A percentile compares a stretch with the other conserved stretches of the same genome.
phyloP scores from a whole-genome alignment of 805 yeast species.

The Candida berthetii region DNA sequence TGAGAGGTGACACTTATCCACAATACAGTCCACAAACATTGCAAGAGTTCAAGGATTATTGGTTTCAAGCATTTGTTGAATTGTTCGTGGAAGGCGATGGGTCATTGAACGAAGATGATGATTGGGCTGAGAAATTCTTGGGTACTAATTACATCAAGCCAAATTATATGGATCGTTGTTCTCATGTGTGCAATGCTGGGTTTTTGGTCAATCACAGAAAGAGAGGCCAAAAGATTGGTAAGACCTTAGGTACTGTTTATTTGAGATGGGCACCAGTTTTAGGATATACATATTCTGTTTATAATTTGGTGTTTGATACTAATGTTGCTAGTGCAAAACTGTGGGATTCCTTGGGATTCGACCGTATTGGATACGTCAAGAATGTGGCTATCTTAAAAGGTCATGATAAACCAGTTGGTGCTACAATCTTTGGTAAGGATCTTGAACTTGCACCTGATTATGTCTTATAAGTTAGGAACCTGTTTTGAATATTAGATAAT shows the following conservation, averaged over 20 bases:
- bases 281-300: conserved; percentile 80
- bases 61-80: conserved; percentile 65
- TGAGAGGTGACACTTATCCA: conserved; percentile 75
- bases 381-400: conserved; percentile 72
- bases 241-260: conserved; percentile 58
- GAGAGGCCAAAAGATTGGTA: conserved; percentile 70
- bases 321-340: conserved; percentile 68
- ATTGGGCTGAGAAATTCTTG: conserved; percentile 44
- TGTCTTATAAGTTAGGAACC: background rate
- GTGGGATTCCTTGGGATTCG: conserved; percentile 84
- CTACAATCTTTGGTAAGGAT: conserved; percentile 70
- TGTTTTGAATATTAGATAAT: too few relatives aligned
- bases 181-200: conserved; percentile 86
- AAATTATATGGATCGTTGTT: conserved; percentile 77
- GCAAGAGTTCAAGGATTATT: conserved; percentile 55
- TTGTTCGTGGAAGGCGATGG: conserved; percentile 46
- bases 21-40: conserved; percentile 32
- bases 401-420: conserved; percentile 58
- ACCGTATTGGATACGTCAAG: conserved; percentile 67
- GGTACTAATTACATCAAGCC: conserved; percentile 85
- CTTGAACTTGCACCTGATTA: conserved; percentile 17
- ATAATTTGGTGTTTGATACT: conserved; percentile 80
- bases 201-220: conserved; percentile 56
- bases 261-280: conserved; percentile 67
- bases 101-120: conserved; percentile 17